Conservation (phyloP, 352 stramenopile genomes). For the Phytophthora idaei region DNA sequence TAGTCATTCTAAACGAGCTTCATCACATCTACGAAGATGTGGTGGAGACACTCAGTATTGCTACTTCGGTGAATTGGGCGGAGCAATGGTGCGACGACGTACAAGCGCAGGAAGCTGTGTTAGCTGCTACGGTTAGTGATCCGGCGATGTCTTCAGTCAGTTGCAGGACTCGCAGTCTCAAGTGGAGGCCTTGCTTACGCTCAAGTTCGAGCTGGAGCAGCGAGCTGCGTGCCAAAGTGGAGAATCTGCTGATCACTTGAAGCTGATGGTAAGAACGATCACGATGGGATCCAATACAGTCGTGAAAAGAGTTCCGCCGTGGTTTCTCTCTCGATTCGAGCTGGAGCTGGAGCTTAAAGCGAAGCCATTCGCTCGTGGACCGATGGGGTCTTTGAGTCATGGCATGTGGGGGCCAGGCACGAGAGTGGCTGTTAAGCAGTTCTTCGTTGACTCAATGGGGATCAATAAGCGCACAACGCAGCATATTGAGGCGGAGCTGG, state of each 20-base stretch:
- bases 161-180: neutral
- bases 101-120: neutral
- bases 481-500: neutral
- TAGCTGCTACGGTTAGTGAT: neutral
- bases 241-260: neutral
- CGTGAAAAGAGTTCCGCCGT: neutral
- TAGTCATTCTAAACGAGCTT: neutral
- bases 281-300: neutral
- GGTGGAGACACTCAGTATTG: neutral
- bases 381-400: neutral
- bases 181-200: neutral
- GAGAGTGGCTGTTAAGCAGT: neutral
- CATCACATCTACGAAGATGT: neutral
- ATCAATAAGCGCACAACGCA: neutral
- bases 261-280: neutral
- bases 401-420: neutral
- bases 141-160: neutral
- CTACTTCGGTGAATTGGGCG: neutral
- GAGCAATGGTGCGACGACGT: neutral
- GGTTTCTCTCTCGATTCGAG: neutral
- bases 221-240: neutral
- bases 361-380: neutral
- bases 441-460: neutral
- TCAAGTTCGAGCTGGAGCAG: neutral
- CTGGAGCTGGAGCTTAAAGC: neutral